phyloP scores from a whole-genome alignment of 169 alveolate species.

The Plasmodium ovale region DNA sequence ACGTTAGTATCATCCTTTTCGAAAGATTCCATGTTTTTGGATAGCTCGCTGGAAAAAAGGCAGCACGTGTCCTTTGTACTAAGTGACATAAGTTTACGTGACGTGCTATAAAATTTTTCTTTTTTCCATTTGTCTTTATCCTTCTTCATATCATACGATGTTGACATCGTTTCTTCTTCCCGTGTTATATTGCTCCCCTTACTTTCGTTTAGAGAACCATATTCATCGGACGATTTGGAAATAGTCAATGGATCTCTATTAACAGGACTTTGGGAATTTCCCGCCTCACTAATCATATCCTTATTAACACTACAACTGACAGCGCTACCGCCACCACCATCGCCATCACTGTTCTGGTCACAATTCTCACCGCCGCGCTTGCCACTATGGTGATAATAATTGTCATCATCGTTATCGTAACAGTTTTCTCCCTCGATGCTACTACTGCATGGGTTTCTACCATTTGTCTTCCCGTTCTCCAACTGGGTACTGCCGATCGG shows the following conservation, averaged over 20 bases:
- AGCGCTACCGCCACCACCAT: not conserved
- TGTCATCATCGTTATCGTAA: not conserved
- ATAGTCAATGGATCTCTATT: slow-evolving; percentile 18
- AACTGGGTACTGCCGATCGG: not conserved
- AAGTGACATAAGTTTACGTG: slow-evolving; percentile 71
- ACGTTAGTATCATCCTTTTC: slow-evolving; percentile 73
- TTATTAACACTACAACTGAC: not conserved
- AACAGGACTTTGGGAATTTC: not conserved
- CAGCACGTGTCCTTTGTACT: slow-evolving; percentile 67
- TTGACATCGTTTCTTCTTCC: slow-evolving; percentile 25
- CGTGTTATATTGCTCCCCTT: slow-evolving; percentile 6
- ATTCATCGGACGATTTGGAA: slow-evolving; percentile 44
- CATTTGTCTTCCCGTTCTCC: slow-evolving; percentile 3
- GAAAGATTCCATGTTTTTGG: slow-evolving; percentile 16
- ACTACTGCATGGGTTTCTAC: not conserved
- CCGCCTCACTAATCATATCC: not conserved
- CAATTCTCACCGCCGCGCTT: not conserved
- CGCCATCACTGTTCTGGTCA: not conserved
- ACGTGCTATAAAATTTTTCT: slow-evolving; percentile 20
- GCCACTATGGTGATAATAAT: not conserved
- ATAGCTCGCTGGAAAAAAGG: slow-evolving; percentile 28
- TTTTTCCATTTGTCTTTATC: slow-evolving; percentile 26
- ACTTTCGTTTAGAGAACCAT: slow-evolving; percentile 1
- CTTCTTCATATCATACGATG: slow-evolving; percentile 15
- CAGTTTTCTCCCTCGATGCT: not conserved